A percentile compares a stretch with the other conserved stretches of the same genome.
Evolutionary conservation across 352 stramenopile species (phyloP).

Genomic region (Blastocystis sp.): DNA sequence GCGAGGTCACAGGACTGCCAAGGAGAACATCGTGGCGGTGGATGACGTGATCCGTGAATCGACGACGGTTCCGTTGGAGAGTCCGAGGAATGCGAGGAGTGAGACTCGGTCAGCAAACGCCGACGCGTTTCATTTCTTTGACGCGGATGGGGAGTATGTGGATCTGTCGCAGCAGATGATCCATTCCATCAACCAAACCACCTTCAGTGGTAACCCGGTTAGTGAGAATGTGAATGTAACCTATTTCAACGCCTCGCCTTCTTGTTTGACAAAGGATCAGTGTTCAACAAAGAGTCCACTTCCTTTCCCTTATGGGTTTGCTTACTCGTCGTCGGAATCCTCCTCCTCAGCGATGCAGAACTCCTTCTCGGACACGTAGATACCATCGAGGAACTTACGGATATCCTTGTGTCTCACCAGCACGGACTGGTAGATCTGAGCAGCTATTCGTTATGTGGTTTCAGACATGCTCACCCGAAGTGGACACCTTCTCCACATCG

Average conservation of each 20-base stretch:
- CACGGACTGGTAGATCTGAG: too few species aligned
- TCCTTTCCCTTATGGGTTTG: constrained; percentile 15
- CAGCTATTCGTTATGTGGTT: too few species aligned
- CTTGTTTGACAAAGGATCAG: background rate
- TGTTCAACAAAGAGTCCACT: constrained; percentile 52
- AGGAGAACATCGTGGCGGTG: background rate
- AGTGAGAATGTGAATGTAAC: constrained; percentile 24
- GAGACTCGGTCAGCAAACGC: background rate
- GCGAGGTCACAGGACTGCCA: background rate
- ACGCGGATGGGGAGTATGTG: background rate
- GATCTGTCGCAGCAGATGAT: constrained; percentile 58
- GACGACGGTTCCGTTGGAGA: background rate
- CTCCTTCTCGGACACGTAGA: too few species aligned
- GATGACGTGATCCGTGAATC: background rate
- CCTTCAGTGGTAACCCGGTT: background rate
- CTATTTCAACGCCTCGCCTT: background rate
- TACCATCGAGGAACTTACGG: too few species aligned
- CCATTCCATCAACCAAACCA: background rate
- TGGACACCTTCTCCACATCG: too few species aligned
- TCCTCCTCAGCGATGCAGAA: too few species aligned
- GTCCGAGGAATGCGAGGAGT: background rate
- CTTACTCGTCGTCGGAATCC: too few species aligned
- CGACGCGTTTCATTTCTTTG: constrained; percentile 5
- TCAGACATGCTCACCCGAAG: too few species aligned
- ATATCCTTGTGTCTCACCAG: too few species aligned